Evolutionary conservation across 176 grass and related monocot genomes (phyloP).

Genomic region (Puya raimondii): DNA sequence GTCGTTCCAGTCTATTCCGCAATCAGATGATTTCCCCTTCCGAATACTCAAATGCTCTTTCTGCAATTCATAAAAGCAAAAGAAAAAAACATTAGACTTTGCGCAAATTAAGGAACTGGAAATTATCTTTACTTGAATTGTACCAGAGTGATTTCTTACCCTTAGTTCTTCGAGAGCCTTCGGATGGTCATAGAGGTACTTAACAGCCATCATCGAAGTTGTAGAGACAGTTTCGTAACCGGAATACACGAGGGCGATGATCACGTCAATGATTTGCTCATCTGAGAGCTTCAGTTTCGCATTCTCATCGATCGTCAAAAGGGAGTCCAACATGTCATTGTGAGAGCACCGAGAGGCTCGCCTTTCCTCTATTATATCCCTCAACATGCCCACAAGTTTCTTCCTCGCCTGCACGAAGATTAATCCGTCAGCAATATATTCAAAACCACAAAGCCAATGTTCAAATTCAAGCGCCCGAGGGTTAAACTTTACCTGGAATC

Average conservation of each 20-base stretch:
- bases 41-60: slow-evolving; percentile 70
- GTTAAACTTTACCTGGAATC: slow-evolving; percentile 38
- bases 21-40: slow-evolving; percentile 35
- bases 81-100: not conserved
- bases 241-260: slow-evolving; percentile 90
- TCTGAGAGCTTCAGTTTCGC: slow-evolving; percentile 54
- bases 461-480: not conserved
- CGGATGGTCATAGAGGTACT: slow-evolving; percentile 75
- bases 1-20: slow-evolving; percentile 60
- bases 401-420: slow-evolving; percentile 58
- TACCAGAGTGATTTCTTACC: slow-evolving; percentile 31
- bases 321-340: slow-evolving; percentile 68
- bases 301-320: slow-evolving; percentile 37
- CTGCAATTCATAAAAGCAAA: slow-evolving; percentile 22
- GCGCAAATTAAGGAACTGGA: not conserved
- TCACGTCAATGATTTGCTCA: slow-evolving; percentile 83
- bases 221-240: slow-evolving; percentile 95
- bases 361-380: slow-evolving; percentile 49
- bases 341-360: slow-evolving; percentile 28
- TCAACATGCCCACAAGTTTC: slow-evolving; percentile 74
- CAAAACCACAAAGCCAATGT: not conserved
- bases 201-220: slow-evolving; percentile 92
- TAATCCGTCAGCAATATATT: slow-evolving; percentile 3
- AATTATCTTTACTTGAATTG: not conserved
- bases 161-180: slow-evolving; percentile 67